Evolutionary conservation across 202 grass and related monocot genomes (phyloP).

Genomic region (Schoenoplectus triqueter): DNA sequence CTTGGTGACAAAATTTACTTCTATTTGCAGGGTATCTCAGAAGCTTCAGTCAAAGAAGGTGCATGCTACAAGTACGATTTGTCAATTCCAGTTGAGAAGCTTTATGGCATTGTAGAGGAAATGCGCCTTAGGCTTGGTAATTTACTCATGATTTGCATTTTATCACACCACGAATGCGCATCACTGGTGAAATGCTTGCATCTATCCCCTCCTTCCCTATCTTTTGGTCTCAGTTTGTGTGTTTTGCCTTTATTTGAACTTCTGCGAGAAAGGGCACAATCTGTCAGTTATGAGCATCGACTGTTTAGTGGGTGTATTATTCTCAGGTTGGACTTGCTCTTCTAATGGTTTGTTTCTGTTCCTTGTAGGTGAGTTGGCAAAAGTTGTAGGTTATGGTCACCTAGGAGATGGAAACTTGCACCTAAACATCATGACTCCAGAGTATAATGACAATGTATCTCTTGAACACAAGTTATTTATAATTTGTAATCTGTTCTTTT

Average conservation of each 20-base stretch:
- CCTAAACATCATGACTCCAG: conserved; percentile 73
- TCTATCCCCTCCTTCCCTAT: not conserved
- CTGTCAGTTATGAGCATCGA: not conserved
- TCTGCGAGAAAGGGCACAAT: not conserved
- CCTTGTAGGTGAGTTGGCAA: conserved; percentile 57
- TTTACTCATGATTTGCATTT: conserved; percentile 6
- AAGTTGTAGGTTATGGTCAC: conserved; percentile 86
- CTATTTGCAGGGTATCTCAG: conserved; percentile 78
- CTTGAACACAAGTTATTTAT: conserved; percentile 22
- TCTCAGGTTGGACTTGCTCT: not conserved
- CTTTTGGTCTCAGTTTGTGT: conserved; percentile 2
- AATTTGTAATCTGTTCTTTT: conserved; percentile 20
- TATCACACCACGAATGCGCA: not conserved
- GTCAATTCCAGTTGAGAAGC: conserved; percentile 81
- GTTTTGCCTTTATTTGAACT: not conserved
- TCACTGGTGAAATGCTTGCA: not conserved
- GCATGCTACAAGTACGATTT: conserved; percentile 96
- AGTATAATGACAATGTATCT: conserved; percentile 75
- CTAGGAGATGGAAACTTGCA: conserved; percentile 97
- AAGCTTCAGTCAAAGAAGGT: conserved; percentile 85
- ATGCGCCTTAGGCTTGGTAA: conserved; percentile 77
- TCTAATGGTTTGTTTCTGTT: conserved; percentile 24
- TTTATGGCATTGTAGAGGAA: conserved; percentile 92
- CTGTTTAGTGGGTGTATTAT: conserved; percentile 8
- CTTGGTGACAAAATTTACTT: conserved; percentile 5